phyloP scores from a whole-genome alignment of 495 filamentous ascomycete species.

The Pyrenopolyporus hunteri region DNA sequence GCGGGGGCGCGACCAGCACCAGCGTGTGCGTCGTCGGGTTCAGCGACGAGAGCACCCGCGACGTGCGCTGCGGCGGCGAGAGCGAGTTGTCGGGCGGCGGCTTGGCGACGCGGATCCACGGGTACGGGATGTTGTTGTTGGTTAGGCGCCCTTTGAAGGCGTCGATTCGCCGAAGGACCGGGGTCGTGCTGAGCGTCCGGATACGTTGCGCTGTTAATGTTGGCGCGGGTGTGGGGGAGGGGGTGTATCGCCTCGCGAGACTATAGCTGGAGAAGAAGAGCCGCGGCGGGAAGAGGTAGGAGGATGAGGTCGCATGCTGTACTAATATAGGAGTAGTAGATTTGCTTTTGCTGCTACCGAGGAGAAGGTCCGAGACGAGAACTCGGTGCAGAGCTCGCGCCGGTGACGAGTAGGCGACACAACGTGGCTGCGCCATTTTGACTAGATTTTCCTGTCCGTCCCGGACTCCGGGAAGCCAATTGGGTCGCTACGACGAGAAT shows the following conservation, averaged over 20 bases:
- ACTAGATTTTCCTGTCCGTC: neutral
- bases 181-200: conserved; percentile 29
- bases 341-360: conserved; percentile 3
- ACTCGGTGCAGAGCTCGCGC: conserved; percentile 38
- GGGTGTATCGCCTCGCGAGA: neutral
- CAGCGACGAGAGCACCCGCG: conserved; percentile 56
- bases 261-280: conserved; percentile 7
- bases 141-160: conserved; percentile 26
- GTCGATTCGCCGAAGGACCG: conserved; percentile 19
- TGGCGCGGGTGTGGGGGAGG: neutral
- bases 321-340: conserved; percentile 9
- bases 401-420: conserved; percentile 29
- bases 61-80: conserved; percentile 47
- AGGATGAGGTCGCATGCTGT: conserved; percentile 22
- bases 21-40: conserved; percentile 60
- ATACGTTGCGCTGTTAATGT: conserved; percentile 4
- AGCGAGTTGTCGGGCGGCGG: conserved; percentile 50
- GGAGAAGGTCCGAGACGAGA: conserved; percentile 29
- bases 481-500: neutral
- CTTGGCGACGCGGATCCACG: conserved; percentile 61
- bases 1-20: conserved; percentile 60
- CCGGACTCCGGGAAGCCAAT: neutral
- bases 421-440: conserved; percentile 32
- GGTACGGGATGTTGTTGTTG: conserved; percentile 62
- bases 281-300: conserved; percentile 21